Evolutionary conservation across 352 stramenopile species (phyloP).

Genomic region (Globisporangium nagaii): DNA sequence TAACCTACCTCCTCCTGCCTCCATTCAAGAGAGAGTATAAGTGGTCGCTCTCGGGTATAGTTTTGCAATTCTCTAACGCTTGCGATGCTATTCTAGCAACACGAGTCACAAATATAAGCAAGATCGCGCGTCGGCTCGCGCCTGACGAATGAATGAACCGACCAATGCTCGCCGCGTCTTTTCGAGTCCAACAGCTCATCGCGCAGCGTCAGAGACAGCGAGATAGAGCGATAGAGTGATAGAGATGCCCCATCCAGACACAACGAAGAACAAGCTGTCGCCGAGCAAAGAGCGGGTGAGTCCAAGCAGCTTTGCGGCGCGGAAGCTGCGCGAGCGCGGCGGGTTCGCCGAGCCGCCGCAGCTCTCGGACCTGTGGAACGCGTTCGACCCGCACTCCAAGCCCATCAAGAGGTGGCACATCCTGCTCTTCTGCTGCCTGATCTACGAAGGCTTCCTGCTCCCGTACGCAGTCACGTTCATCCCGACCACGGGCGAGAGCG

Average conservation of each 20-base stretch:
- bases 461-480: slow-evolving; percentile 34
- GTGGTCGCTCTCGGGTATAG: background rate
- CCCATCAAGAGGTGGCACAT: slow-evolving; percentile 46
- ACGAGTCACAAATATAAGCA: background rate
- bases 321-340: background rate
- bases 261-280: background rate
- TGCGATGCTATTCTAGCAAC: background rate
- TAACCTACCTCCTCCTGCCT: background rate
- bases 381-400: slow-evolving; percentile 43
- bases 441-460: slow-evolving; percentile 46
- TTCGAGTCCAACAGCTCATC: background rate
- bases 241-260: background rate
- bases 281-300: background rate
- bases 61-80: slow-evolving; percentile 2
- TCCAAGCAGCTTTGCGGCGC: background rate
- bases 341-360: background rate
- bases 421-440: slow-evolving; percentile 30
- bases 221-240: background rate
- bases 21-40: background rate
- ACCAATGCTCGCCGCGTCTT: background rate
- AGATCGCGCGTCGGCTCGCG: background rate
- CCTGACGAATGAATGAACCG: background rate
- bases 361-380: slow-evolving; percentile 19
- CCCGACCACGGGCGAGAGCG: background rate
- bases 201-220: background rate